A percentile compares a stretch with the other conserved stretches of the same genome.
phyloP scores from a whole-genome alignment of 2,329 filamentous ascomycete species.

The Lachnellula arida region DNA sequence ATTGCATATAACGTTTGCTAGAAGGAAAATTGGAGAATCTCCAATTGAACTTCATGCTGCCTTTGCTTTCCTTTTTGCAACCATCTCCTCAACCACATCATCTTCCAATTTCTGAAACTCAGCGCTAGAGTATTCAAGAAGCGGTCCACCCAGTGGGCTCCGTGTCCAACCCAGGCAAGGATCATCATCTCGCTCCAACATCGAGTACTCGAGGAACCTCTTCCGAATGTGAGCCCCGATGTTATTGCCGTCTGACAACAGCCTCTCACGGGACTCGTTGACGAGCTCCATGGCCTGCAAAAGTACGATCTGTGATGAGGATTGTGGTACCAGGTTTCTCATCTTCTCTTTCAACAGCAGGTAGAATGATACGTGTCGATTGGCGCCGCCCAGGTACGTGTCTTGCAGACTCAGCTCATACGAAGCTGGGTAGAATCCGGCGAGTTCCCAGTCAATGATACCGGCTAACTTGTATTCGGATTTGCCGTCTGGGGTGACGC shows the following conservation, averaged over 20 bases:
- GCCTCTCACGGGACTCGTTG: constrained; percentile 17
- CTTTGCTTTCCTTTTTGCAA: constrained; percentile 1
- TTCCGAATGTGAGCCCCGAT: constrained; percentile 18
- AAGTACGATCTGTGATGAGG: constrained; percentile 17
- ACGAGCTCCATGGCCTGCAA: constrained; percentile 16
- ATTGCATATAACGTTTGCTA: no score
- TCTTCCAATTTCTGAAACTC: constrained; percentile 8
- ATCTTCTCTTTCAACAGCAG: constrained; percentile 4
- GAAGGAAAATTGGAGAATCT: no score
- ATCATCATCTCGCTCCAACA: constrained; percentile 2
- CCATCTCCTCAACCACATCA: constrained; percentile 9
- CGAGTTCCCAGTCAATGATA: constrained; percentile 23
- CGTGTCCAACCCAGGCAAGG: constrained; percentile 12
- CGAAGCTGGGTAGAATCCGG: constrained; percentile 22
- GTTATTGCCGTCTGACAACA: constrained; percentile 10
- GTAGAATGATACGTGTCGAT: constrained; percentile 20
- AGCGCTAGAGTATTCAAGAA: constrained; percentile 9
- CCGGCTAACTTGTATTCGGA: constrained; percentile 16
- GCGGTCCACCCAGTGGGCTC: constrained; percentile 8
- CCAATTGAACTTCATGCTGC: no score
- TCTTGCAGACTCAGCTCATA: constrained; percentile 22
- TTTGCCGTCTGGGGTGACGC: constrained; percentile 5
- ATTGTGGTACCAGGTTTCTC: constrained; percentile 3
- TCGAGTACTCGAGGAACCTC: constrained; percentile 10
- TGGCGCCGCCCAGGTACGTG: constrained; percentile 13